phyloP scores from a whole-genome alignment of 495 filamentous ascomycete species.

The Trichoderma asperelloides region DNA sequence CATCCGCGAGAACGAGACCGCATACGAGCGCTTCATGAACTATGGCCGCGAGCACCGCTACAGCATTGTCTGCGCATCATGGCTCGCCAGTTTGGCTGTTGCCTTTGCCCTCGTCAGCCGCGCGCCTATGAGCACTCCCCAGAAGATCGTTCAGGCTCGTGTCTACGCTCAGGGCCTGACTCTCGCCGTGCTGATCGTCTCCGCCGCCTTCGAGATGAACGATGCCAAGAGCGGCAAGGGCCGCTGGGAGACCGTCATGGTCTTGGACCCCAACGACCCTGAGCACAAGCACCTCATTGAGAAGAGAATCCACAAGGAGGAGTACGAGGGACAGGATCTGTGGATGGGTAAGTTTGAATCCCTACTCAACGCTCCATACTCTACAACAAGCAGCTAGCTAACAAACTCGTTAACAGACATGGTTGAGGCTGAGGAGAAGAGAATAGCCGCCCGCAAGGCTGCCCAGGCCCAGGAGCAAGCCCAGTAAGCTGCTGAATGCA shows the following conservation, averaged over 20 bases:
- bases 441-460: constrained; percentile 50
- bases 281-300: constrained; percentile 63
- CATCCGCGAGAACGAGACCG: constrained; percentile 40
- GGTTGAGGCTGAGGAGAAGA: constrained; percentile 68
- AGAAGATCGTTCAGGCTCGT: constrained; percentile 96
- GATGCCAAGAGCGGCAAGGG: constrained; percentile 72
- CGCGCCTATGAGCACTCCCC: constrained; percentile 60
- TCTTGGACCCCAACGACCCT: constrained; percentile 62
- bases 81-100: constrained; percentile 74
- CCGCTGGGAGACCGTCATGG: constrained; percentile 63
- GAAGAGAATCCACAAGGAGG: constrained; percentile 63
- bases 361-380: neutral
- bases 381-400: constrained; percentile 9
- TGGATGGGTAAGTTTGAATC: constrained; percentile 59
- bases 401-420: constrained; percentile 43
- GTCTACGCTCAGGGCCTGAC: constrained; percentile 97
- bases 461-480: constrained; percentile 14
- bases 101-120: constrained; percentile 69
- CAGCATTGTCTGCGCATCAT: constrained; percentile 73
- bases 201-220: constrained; percentile 79
- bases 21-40: constrained; percentile 40
- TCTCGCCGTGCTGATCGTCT: constrained; percentile 76
- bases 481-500: constrained; percentile 8
- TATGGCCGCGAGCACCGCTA: constrained; percentile 75
- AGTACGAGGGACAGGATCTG: constrained; percentile 70